phyloP scores from a whole-genome alignment of 768 basidiomycete species.

The Phylloporus arenicola region DNA sequence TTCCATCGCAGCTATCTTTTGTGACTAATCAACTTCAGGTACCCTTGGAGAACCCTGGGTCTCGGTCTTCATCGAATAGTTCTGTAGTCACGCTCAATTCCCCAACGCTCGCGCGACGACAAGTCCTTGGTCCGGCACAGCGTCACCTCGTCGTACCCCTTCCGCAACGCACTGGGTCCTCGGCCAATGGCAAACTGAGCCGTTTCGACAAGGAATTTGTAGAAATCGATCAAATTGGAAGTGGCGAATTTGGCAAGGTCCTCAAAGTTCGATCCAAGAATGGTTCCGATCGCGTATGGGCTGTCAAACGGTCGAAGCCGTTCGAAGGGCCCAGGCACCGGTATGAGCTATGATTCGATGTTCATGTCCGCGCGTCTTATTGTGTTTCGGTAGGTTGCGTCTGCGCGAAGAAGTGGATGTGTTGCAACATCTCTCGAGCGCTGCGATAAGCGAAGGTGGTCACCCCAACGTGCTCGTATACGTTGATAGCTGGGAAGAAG shows the following conservation, averaged over 20 bases:
- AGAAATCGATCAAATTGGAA: slow-evolving; percentile 76
- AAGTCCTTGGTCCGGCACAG: slow-evolving; percentile 22
- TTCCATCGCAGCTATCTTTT: slow-evolving; percentile 46
- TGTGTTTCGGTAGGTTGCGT: slow-evolving; percentile 50
- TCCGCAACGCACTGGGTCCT: slow-evolving; percentile 22
- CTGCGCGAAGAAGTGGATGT: slow-evolving; percentile 94
- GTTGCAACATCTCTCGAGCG: slow-evolving; percentile 64
- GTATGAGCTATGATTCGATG: slow-evolving; percentile 39
- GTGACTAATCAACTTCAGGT: slow-evolving; percentile 34
- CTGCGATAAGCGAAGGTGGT: slow-evolving; percentile 23
- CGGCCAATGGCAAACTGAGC: slow-evolving; percentile 49
- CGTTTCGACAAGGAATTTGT: slow-evolving; percentile 79
- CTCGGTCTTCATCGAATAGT: slow-evolving; percentile 53
- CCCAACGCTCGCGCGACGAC: slow-evolving; percentile 38
- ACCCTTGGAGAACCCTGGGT: slow-evolving; percentile 45
- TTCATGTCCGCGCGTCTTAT: slow-evolving; percentile 15
- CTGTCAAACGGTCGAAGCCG: slow-evolving; percentile 90
- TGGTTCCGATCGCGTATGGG: slow-evolving; percentile 53
- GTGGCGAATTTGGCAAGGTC: slow-evolving; percentile 91
- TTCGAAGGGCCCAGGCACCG: slow-evolving; percentile 90
- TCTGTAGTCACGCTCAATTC: slow-evolving; percentile 44
- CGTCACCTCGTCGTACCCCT: slow-evolving; percentile 20
- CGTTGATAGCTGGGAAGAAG: slow-evolving; percentile 95
- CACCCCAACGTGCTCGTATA: slow-evolving; percentile 86
- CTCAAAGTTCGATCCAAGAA: slow-evolving; percentile 76